Conservation (phyloP, 768 basidiomycete genomes). For the Amanita exitialis region DNA sequence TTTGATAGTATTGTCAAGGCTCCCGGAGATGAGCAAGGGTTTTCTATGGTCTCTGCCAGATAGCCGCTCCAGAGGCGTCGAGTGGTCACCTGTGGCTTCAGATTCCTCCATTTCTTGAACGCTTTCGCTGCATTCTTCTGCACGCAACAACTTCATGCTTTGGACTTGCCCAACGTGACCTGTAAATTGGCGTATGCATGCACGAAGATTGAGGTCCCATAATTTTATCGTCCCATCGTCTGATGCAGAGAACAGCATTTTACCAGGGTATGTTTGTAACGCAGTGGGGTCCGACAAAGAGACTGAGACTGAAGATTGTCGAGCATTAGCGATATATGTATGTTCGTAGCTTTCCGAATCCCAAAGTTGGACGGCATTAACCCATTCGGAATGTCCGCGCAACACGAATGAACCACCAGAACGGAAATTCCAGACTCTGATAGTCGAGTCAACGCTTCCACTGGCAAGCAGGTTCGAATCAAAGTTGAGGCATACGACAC, state of each 20-base stretch:
- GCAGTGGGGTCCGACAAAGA: slow-evolving; percentile 3
- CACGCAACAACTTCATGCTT: slow-evolving; percentile 69
- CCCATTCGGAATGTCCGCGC: slow-evolving; percentile 92
- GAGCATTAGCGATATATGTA: background rate
- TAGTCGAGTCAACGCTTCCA: slow-evolving; percentile 89
- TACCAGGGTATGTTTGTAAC: slow-evolving; percentile 64
- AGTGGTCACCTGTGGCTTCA: background rate
- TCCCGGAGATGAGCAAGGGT: slow-evolving; percentile 79
- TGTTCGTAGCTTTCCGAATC: slow-evolving; percentile 36
- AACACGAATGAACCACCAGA: slow-evolving; percentile 89
- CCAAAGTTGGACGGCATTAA: slow-evolving; percentile 93
- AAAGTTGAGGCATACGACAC: slow-evolving; percentile 86
- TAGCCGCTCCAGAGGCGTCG: background rate
- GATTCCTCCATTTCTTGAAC: slow-evolving; percentile 8
- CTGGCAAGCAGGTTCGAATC: slow-evolving; percentile 88
- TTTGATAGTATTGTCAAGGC: slow-evolving; percentile 92
- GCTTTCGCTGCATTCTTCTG: slow-evolving; percentile 42
- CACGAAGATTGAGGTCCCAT: slow-evolving; percentile 80
- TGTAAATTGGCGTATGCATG: slow-evolving; percentile 73
- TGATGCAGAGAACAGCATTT: slow-evolving; percentile 95
- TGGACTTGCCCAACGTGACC: slow-evolving; percentile 97
- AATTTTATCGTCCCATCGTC: slow-evolving; percentile 91
- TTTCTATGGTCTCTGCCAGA: slow-evolving; percentile 26
- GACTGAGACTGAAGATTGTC: background rate
- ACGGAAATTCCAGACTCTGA: slow-evolving; percentile 91